Conservation (phyloP, 306 rosid species). For the Benincasa hispida region DNA sequence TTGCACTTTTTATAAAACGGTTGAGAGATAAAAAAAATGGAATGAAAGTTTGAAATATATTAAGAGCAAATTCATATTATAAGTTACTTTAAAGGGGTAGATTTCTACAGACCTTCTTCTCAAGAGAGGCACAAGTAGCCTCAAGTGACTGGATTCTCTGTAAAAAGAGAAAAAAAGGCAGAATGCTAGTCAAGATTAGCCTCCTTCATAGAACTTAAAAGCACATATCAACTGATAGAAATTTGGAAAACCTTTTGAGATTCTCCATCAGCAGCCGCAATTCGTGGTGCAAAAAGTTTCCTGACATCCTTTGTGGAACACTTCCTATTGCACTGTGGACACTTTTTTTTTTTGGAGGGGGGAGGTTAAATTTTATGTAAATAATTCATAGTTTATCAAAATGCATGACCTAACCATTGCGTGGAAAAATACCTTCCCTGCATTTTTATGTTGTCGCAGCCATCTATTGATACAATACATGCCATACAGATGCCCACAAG, state of each 20-base stretch:
- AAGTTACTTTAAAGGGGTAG: not conserved
- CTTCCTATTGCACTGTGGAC: conserved; percentile 76
- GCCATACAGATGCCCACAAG: conserved; percentile 86
- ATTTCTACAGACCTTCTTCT: conserved; percentile 39
- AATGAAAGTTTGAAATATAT: not conserved
- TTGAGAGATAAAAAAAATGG: not conserved
- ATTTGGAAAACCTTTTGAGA: conserved; percentile 47
- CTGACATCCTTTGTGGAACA: conserved; percentile 64
- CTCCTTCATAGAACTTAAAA: not conserved
- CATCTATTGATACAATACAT: conserved; percentile 73
- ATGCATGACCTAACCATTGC: not conserved
- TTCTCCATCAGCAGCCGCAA: conserved; percentile 54
- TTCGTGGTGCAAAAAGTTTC: conserved; percentile 53
- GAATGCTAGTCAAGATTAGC: conserved; percentile 9
- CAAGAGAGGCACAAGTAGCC: conserved; percentile 51
- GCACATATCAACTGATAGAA: not conserved
- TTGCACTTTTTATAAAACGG: not conserved
- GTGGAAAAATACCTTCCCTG: conserved; percentile 42
- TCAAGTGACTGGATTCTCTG: conserved; percentile 63
- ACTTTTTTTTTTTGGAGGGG: conserved; percentile 20
- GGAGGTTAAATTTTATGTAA: not conserved
- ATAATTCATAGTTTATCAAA: not conserved
- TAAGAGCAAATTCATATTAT: not conserved
- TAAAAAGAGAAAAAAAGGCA: conserved; percentile 19
- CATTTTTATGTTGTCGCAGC: conserved; percentile 41